phyloP scores from a whole-genome alignment of 2,329 filamentous ascomycete genomes.

The Arthroderma sp. region DNA sequence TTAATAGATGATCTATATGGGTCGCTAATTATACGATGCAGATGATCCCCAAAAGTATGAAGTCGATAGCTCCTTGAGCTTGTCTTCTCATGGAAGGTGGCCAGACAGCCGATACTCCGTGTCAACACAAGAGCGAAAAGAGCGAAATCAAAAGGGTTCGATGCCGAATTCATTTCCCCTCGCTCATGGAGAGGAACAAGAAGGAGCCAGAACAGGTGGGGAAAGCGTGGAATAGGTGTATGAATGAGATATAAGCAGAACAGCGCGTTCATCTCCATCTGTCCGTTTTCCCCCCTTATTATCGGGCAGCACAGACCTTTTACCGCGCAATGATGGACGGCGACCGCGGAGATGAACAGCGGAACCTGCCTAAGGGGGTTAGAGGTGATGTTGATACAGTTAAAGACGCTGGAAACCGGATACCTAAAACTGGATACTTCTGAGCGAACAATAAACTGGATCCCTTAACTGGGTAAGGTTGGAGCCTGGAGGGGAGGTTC shows the following conservation, averaged over 20 bases:
- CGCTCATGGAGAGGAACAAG: not conserved
- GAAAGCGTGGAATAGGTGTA: too few relatives aligned
- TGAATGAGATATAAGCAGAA: too few relatives aligned
- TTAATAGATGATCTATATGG: too few relatives aligned
- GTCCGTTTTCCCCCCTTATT: not conserved
- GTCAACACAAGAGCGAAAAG: too few relatives aligned
- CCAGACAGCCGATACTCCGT: too few relatives aligned
- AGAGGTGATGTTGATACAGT: not conserved
- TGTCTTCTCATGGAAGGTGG: not conserved
- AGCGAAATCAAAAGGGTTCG: not conserved
- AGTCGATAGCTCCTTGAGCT: not conserved
- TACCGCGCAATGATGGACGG: not conserved
- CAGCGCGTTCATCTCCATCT: not conserved
- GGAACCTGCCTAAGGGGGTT: not conserved
- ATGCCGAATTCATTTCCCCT: not conserved
- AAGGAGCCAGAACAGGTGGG: not conserved
- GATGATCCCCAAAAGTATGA: not conserved
- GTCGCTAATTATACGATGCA: too few relatives aligned
- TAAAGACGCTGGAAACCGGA: not conserved
- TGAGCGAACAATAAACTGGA: not conserved
- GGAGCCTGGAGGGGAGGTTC: too few relatives aligned
- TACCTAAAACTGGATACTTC: not conserved
- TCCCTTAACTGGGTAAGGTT: too few relatives aligned
- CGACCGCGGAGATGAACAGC: not conserved
- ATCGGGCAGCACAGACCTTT: not conserved